These are phyloP conservation scores for Corylus americana DNA, from an alignment of 306 rosid species.

Conservation along the genomic window DNA sequence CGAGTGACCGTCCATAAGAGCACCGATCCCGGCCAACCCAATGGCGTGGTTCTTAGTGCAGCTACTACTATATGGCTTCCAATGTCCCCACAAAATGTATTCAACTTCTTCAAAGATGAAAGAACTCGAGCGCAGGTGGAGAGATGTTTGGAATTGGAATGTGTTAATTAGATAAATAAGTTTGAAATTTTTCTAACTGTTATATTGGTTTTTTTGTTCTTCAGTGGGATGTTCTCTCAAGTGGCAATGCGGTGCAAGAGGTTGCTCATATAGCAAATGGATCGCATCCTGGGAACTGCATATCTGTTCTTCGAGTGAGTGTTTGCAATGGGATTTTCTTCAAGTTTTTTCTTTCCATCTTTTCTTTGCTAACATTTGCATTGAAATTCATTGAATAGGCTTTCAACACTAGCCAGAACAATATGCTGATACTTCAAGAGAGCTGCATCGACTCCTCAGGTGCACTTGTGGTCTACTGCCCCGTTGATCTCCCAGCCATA, in stretches of 20 bases:
- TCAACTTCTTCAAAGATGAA: constrained; percentile 91
- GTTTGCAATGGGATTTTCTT: constrained; percentile 2
- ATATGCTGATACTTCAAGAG: constrained; percentile 94
- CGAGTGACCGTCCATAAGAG: constrained; percentile 77
- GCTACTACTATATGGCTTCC: constrained; percentile 97
- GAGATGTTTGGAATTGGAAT: too few species aligned
- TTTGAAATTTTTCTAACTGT: not conserved
- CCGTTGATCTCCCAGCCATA: constrained; percentile 78
- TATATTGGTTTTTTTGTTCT: not conserved
- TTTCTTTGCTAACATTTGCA: too few species aligned
- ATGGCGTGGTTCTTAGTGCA: constrained; percentile 84
- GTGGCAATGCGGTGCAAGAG: constrained; percentile 81
- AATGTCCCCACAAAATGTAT: constrained; percentile 73
- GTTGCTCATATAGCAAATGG: constrained; percentile 97
- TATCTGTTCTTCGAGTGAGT: constrained; percentile 83
- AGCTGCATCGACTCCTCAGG: constrained; percentile 88
- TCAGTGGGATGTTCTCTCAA: constrained; percentile 97
- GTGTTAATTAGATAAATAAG: too few species aligned
- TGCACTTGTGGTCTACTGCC: constrained; percentile 81
- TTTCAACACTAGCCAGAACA: constrained; percentile 80
- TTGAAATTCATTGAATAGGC: constrained; percentile 41
- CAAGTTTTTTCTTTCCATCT: too few species aligned
- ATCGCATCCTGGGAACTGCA: constrained; percentile 87
- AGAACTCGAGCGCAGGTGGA: constrained; percentile 82
- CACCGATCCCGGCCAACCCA: constrained; percentile 83